A percentile compares a stretch with the other conserved stretches of the same genome.
Evolutionary conservation across 768 basidiomycete species (phyloP).

Genomic region (Favolaschia claudopus): DNA sequence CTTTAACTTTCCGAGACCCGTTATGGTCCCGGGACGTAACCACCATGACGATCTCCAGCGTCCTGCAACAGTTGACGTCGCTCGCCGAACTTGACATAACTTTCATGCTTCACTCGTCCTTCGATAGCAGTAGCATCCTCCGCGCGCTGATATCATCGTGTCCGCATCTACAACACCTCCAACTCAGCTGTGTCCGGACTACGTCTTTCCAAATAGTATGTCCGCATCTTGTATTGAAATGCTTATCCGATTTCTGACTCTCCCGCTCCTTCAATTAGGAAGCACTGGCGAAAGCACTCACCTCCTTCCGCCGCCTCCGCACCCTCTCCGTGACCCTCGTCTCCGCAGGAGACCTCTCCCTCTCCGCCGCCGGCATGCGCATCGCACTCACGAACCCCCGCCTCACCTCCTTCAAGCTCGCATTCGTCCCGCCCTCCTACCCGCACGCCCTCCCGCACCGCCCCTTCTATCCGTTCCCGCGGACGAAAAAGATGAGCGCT

Average conservation of each 20-base stretch:
- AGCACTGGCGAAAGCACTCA: slow-evolving; percentile 67
- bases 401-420: slow-evolving; percentile 66
- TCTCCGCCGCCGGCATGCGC: slow-evolving; percentile 58
- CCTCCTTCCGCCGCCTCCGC: slow-evolving; percentile 68
- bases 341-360: slow-evolving; percentile 65
- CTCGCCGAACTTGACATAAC: slow-evolving; percentile 68
- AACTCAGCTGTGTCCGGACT: slow-evolving; percentile 70
- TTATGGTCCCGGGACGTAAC: slow-evolving; percentile 74
- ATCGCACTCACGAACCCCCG: slow-evolving; percentile 75
- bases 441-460: slow-evolving; percentile 58
- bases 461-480: slow-evolving; percentile 50
- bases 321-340: slow-evolving; percentile 71
- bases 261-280: slow-evolving; percentile 48
- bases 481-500: slow-evolving; percentile 57
- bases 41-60: slow-evolving; percentile 62
- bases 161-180: slow-evolving; percentile 67
- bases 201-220: slow-evolving; percentile 78
- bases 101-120: slow-evolving; percentile 76
- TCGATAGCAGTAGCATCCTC: slow-evolving; percentile 75
- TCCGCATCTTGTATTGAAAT: no score
- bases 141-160: slow-evolving; percentile 72
- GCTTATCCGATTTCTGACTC: background rate
- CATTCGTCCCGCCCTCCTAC: slow-evolving; percentile 65
- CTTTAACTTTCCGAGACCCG: slow-evolving; percentile 69
- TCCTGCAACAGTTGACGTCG: slow-evolving; percentile 63